A percentile compares a stretch with the other conserved stretches of the same genome.
Evolutionary conservation across 257 asterid genomes (phyloP).

Genomic region (Solanum medicagineum): DNA sequence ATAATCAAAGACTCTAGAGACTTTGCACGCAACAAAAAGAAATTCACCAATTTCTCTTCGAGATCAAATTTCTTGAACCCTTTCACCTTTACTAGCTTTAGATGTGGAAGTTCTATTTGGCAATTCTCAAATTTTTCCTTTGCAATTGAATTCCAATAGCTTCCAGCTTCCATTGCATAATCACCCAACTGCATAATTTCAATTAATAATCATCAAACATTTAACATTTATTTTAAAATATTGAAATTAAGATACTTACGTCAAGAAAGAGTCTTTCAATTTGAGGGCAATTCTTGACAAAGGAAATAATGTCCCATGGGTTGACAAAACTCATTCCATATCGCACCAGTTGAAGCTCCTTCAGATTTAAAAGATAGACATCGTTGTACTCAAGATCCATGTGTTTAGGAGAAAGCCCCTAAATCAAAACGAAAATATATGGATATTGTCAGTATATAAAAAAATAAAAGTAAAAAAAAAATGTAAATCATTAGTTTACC

Average conservation of each 20-base stretch:
- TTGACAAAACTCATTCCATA: background rate
- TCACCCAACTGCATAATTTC: background rate
- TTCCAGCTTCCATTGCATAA: background rate
- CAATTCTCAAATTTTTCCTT: background rate
- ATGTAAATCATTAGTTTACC: background rate
- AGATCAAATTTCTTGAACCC: background rate
- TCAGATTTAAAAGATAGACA: background rate
- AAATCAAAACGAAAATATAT: background rate
- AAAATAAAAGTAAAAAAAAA: background rate
- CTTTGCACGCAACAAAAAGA: background rate
- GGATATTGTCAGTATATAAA: background rate
- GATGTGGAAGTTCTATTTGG: background rate
- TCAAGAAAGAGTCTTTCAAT: background rate
- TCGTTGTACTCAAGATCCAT: background rate
- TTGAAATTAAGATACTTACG: background rate
- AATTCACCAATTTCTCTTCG: background rate
- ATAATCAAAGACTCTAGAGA: background rate
- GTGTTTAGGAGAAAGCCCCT: background rate
- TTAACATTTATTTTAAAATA: background rate
- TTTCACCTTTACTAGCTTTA: background rate
- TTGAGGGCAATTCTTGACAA: background rate
- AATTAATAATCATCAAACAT: too few relatives aligned
- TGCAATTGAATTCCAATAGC: background rate
- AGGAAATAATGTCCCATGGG: background rate
- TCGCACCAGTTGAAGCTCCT: background rate